Evolutionary conservation across 2,329 filamentous ascomycete species (phyloP), one percentile per base, ranked within the genome.

Genomic region (Ceratocystiopsis minuta): DNA sequence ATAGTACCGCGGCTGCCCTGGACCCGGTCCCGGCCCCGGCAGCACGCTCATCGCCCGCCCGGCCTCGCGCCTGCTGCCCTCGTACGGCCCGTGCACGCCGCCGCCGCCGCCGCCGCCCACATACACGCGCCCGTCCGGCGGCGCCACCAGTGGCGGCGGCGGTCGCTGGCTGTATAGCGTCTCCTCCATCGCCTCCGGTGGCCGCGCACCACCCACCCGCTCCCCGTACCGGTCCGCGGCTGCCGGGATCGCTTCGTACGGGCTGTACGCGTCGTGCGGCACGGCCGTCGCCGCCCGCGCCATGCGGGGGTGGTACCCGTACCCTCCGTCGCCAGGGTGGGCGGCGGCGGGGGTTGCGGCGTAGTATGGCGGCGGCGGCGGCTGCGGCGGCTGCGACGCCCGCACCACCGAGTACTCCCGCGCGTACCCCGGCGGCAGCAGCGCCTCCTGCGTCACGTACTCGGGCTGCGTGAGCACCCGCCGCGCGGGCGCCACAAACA

Each of bases 381-480:
- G 37, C 41, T 16, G 17, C 32, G 13, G 43, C n/a, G 32, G 33
- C 32, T 43, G 46, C 20, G 43, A 41, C 3, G 55, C 45, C 12
- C 65, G 70, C 34, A 65, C 70, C 47, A 59, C 57, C 5, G 72
- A 68, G 48, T 73, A 72, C 48, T 79, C 76, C 42, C 72, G 62
- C 47, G 70, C 67, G 15, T 70, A 67, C 40, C 72, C 67, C 2
- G 37, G 4, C 15, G 32, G 32, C 32, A n/a, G 32, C 9, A 67
- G 52, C 20, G 64, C 52, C 3, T 11, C 31, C 14, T 35, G 37
- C 7, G 38, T 17, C 39, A 65, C 59, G 40, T 65, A 71, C 46
- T 80, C 78, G 2, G 75, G 69, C 46, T 78, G 72, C 12, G 76
- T 76, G 17, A 82, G 60, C 36, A 77, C 65, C 36, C 74, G 66